Base-by-base conservation (phyloP, 1,284 basidiomycete genomes). In the Cutaneotrichosporon dermatis region DNA sequence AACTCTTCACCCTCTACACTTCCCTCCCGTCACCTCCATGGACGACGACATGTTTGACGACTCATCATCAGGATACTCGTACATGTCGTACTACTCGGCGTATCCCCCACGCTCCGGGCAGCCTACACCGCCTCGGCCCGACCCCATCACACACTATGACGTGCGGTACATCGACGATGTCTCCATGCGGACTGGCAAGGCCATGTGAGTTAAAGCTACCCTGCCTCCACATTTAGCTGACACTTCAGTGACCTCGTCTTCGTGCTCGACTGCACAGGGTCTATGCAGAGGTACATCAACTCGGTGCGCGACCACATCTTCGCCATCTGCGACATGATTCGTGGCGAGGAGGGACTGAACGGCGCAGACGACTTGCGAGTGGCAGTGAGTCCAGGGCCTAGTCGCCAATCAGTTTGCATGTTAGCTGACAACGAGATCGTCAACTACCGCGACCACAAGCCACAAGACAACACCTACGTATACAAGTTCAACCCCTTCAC, bases 281-380 rank as follows among this genome's bases (percentile, higher is more conserved):
- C 77, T 6, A 80, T 79, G 79, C 79, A 78, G 55, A 71, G 73
- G 33, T 80, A 80, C 65, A 79, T 80, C 64, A 75, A 76, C 56
- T 74, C 90, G 54, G 93, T 94, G n/a, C 95, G 94, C 6, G 91
- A 90, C 81, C 98, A 99, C 79, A 97, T 99, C 79, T 91, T 95
- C 72, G 85, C 89, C 73, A 99, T 99, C 72, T 96, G 92, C 76
- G 90, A 90, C 59, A 88, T 92, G 79, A 99, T 99, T 70, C 89
- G 93, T 77, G 88, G 92, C 78, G 96, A 93, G 35, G 93, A 95
- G 53, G 90, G 89, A 71, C 85, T 99, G 25, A 87, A 89, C 70
- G 81, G 84, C 42, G 84, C 83, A 42, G 92, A 95, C 66, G 93
- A 97, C 76, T 83, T 99, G 66, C 85, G 93, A 71, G 83, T 99